Conservation (phyloP, 371 early-diverging fungal species). For the Syncephalastrum monosporum region DNA sequence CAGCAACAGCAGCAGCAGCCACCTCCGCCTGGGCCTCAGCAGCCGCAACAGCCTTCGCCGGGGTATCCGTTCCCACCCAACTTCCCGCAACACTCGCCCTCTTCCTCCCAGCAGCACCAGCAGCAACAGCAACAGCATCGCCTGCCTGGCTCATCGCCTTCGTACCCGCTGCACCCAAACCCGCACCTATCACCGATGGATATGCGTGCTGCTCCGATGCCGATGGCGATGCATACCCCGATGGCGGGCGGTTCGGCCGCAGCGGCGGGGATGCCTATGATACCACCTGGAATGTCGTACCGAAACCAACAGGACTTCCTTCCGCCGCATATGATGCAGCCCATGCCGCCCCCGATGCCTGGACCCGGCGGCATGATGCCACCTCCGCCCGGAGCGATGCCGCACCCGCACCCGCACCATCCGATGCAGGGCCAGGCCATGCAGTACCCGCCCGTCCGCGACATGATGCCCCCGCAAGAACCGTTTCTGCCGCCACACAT, state of each 20-base stretch:
- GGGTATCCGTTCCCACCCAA: constrained; percentile 7
- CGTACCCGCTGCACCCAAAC: too few species aligned
- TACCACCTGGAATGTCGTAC: constrained; percentile 13
- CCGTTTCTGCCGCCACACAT: constrained; percentile 31
- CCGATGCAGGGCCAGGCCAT: too few species aligned
- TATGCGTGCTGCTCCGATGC: too few species aligned
- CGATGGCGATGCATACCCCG: too few species aligned
- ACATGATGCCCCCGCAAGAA: constrained; percentile 22
- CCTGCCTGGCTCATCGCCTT: too few species aligned
- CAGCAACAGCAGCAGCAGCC: constrained; percentile 14
- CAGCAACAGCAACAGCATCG: too few species aligned
- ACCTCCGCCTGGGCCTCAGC: constrained; percentile 2
- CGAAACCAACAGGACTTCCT: constrained; percentile 21
- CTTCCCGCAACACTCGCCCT: too few species aligned
- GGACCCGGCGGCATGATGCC: constrained; percentile 34
- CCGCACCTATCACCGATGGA: too few species aligned
- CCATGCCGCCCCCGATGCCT: constrained; percentile 33
- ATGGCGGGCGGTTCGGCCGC: background rate
- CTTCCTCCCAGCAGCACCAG: too few species aligned
- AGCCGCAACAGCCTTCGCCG: constrained; percentile 16
- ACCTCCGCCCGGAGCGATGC: constrained; percentile 4
- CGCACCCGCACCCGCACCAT: background rate
- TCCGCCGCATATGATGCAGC: constrained; percentile 34
- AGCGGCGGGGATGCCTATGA: constrained; percentile 15
- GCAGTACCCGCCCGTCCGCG: constrained; percentile 22